Evolutionary conservation across 495 filamentous ascomycete genomes (phyloP), one percentile per base, ranked within the genome.

Genomic region (Podospora appendiculata): DNA sequence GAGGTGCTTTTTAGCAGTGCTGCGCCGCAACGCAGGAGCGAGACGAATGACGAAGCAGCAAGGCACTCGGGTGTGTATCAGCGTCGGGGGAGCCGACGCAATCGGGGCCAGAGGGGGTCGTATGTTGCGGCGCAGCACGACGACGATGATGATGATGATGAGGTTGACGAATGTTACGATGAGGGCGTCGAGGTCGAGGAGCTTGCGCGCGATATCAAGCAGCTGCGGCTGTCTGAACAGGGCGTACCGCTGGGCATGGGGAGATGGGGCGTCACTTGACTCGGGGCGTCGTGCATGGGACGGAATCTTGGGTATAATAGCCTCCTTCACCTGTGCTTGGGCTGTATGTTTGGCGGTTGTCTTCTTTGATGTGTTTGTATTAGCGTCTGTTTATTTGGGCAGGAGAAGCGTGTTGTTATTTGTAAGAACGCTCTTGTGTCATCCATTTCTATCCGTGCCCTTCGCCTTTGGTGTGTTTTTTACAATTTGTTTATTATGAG

Each of bases 171-270:
- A 19, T 55, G 46, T 41, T 58, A 51, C 45, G 56, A 62, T 36
- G 58, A 54, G n/a, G 57, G 53, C 12, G 49, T 64, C 7, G 58
- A 61, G 48, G 56, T 59, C 16, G 60, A 51, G 4, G 60, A 54
- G 3, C 41, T 64, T 40, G 51, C 56, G 0, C 34, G 36, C 39
- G 53, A 55, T 6, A 6, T 63, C 11, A 56, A 52, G 44, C 50
- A 63, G 45, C 1, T 58, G 52, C 50, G 49, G 5, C 14, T 60
- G 45, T 44, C 49, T 10, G 45, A 47, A 11, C 13, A 45, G n/a
- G 52, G 45, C 9, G 17, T 50, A n/a, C 41, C 40, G 25, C n/a
- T 51, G 42, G 53, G 40, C 1, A 25, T 45, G 53, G 47, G 50
- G 43, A 50, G 41, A 18, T 58, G 56, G 53, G 32, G 41, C 8